Evolutionary conservation across 257 asterid genomes (phyloP).

Genomic region (Solanum commersonii): DNA sequence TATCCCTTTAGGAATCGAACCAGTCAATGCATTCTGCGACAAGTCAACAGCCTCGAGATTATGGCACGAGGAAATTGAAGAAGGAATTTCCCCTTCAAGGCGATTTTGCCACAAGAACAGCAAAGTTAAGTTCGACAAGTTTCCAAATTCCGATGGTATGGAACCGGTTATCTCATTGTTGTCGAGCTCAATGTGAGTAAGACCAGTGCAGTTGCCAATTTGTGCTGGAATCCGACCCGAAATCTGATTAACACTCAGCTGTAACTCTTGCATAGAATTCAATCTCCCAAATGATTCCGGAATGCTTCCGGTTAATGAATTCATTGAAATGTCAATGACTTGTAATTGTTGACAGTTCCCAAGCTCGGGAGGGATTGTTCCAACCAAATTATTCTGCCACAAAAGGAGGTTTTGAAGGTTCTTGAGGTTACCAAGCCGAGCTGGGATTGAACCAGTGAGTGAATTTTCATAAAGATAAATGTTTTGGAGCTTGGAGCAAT

Average conservation of each 20-base stretch:
- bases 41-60: slow-evolving; percentile 59
- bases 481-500: slow-evolving; percentile 31
- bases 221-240: slow-evolving; percentile 56
- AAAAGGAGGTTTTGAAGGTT: slow-evolving; percentile 44
- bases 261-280: slow-evolving; percentile 40
- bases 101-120: slow-evolving; percentile 66
- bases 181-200: slow-evolving; percentile 66
- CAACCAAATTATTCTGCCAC: slow-evolving; percentile 64
- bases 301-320: slow-evolving; percentile 50
- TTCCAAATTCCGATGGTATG: slow-evolving; percentile 56
- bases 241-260: slow-evolving; percentile 58
- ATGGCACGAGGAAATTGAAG: slow-evolving; percentile 42
- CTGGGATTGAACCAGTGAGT: slow-evolving; percentile 56
- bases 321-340: slow-evolving; percentile 52
- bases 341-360: slow-evolving; percentile 37
- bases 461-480: slow-evolving; percentile 61
- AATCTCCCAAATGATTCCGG: slow-evolving; percentile 52
- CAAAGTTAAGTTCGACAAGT: slow-evolving; percentile 35
- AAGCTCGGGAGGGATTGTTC: slow-evolving; percentile 47
- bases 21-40: slow-evolving; percentile 54
- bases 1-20: slow-evolving; percentile 50
- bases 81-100: slow-evolving; percentile 53
- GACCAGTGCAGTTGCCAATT: slow-evolving; percentile 46
- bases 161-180: slow-evolving; percentile 66
- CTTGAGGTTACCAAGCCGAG: slow-evolving; percentile 34